A percentile compares a stretch with the other conserved stretches of the same genome.
These are phyloP conservation scores for Aristolochia contorta DNA, from an alignment of 164 flowering plant genomes.

Conservation along the genomic window DNA sequence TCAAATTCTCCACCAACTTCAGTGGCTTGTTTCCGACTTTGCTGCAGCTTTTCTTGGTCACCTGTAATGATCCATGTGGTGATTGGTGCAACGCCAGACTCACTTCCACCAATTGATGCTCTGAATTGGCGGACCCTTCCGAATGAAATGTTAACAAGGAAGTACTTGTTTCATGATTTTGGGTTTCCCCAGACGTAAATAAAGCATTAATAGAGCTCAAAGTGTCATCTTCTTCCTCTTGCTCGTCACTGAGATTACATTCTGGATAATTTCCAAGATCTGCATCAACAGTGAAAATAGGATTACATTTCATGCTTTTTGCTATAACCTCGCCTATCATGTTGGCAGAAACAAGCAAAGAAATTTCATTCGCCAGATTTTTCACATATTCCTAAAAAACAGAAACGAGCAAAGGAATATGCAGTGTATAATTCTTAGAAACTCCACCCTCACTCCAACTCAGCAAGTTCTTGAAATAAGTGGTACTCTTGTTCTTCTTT, in stretches of 20 bases:
- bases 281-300: neutral
- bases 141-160: neutral
- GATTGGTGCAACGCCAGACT: neutral
- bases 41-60: neutral
- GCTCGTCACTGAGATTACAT: neutral
- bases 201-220: neutral
- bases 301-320: neutral
- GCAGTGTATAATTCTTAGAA: too few species aligned
- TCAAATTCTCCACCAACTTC: neutral
- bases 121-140: neutral
- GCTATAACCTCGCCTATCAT: neutral
- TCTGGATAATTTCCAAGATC: too few species aligned
- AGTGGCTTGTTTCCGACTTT: neutral
- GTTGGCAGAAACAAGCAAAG: neutral
- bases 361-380: neutral
- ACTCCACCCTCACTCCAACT: too few species aligned
- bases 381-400: neutral
- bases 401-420: neutral
- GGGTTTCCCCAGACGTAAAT: neutral
- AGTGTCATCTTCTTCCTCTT: neutral
- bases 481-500: too few species aligned
- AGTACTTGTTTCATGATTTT: neutral
- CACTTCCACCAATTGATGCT: neutral
- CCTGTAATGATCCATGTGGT: neutral
- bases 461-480: too few species aligned